Percentiles rank a stretch among this genome's conserved stretches.
Evolutionary conservation across 179 eudicot genomes (phyloP).

Genomic region (Gypsophila paniculata): DNA sequence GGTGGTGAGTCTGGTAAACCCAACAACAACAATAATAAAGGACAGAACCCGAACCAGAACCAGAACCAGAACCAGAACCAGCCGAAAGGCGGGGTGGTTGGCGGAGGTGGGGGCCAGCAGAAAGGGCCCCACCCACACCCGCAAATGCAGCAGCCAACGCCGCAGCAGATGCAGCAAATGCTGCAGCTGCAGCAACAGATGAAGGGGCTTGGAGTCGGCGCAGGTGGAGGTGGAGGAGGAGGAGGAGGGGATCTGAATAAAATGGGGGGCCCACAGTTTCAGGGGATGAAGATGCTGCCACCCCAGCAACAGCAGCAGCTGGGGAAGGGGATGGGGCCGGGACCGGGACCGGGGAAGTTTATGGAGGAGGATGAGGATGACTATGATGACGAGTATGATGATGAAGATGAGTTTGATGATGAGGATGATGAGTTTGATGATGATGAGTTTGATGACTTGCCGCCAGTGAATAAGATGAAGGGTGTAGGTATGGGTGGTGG

Average conservation of each 20-base stretch:
- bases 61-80: conserved; percentile 26
- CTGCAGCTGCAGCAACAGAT: conserved; percentile 35
- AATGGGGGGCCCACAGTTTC: conserved; percentile 28
- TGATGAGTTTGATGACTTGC: conserved; percentile 31
- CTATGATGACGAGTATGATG: conserved; percentile 20
- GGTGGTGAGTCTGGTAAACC: conserved; percentile 22
- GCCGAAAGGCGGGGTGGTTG: conserved; percentile 32
- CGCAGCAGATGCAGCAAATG: conserved; percentile 26
- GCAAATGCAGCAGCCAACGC: conserved; percentile 22
- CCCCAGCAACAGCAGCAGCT: conserved; percentile 12
- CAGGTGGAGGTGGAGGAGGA: background rate
- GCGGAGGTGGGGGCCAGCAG: conserved; percentile 28
- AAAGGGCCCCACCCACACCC: conserved; percentile 16
- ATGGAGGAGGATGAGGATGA: conserved; percentile 25
- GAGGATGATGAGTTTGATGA: conserved; percentile 31
- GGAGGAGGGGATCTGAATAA: conserved; percentile 28
- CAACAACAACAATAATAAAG: conserved; percentile 9
- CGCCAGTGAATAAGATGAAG: conserved; percentile 26
- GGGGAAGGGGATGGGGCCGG: background rate
- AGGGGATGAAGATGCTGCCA: conserved; percentile 29
- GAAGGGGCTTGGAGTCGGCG: conserved; percentile 29
- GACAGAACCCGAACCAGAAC: background rate
- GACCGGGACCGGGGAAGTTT: conserved; percentile 18
- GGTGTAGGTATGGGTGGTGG: conserved; percentile 28
- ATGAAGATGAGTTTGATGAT: conserved; percentile 25